Evolutionary conservation across 2,329 filamentous ascomycete species (phyloP), one percentile per base, ranked within the genome.

Genomic region (Chaetomium sp.): DNA sequence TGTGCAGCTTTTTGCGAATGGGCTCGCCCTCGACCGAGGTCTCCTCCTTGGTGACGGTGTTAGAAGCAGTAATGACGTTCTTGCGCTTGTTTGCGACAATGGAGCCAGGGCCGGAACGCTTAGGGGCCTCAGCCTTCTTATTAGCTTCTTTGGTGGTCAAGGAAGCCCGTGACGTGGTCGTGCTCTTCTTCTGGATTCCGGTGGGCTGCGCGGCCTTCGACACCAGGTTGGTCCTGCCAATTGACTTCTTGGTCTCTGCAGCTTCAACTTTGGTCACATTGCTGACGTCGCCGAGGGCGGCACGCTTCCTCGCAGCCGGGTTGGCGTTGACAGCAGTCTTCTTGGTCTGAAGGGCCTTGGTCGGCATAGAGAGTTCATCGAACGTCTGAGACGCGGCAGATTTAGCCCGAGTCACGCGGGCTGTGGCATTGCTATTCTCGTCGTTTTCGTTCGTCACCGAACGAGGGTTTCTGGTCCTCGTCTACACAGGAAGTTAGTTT

Each of bases 331-430:
- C 68, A 58, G 77, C 78, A 48, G 84, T 74, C 71, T 86, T 89
- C 75, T 91, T 91, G 49, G 84, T 78, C 71, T 88, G 86, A 51
- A 89, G 72, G 34, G 83, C 77, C 66, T 86, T 86, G 53, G 76
- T 66, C 36, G 79, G 73, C 66, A 80, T 77, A 40, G 77, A 70
- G 14, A 76, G 71, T 66, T 87, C 87, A 64, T 86, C 85, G 64
- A 78, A 80, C 68, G 76, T 79, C 59, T 81, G 79, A 48, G 88
- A 87, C 56, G 90, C 89, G 49, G 90, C 89, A 52, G 91, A 85
- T 77, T 97, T 96, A 64, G 94, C 91, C 75, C 94, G 85, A 66
- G 94, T 97, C 70, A 96, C 77, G 75, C 91, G 90, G 74, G 88
- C 89, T 59, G 88, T 85, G 57, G 78, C 59, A 47, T 49, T 75